These are phyloP conservation scores for Paecilomyces sp. DNA, from an alignment of 2,329 filamentous ascomycete genomes.

Conservation along the genomic window DNA sequence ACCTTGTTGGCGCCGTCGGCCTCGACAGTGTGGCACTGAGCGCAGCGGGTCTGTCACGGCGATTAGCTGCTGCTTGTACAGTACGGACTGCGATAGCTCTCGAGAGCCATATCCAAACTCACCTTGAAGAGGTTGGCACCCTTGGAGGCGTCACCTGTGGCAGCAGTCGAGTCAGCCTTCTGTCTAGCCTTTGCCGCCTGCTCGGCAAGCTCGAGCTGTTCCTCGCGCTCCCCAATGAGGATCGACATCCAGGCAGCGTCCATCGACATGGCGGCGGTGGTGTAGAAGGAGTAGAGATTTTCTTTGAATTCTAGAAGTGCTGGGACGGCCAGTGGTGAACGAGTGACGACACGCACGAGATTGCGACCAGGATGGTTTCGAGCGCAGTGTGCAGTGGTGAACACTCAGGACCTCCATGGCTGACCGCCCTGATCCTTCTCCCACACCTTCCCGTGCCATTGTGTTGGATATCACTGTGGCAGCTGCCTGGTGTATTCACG, in stretches of 20 bases:
- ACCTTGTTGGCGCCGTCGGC: slow-evolving; percentile 92
- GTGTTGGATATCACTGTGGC: neutral
- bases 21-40: slow-evolving; percentile 97
- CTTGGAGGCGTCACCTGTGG: slow-evolving; percentile 82
- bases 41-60: slow-evolving; percentile 67
- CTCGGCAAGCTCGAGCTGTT: slow-evolving; percentile 12
- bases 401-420: neutral
- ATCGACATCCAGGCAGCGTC: slow-evolving; percentile 16
- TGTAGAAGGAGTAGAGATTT: neutral
- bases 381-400: neutral
- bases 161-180: slow-evolving; percentile 18
- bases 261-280: slow-evolving; percentile 14
- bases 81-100: neutral
- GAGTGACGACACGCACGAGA: neutral
- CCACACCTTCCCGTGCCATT: neutral
- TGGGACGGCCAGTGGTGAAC: slow-evolving; percentile 1
- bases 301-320: neutral
- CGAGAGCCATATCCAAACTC: slow-evolving; percentile 11
- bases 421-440: neutral
- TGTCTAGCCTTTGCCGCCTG: slow-evolving; percentile 11
- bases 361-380: neutral
- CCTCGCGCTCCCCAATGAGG: slow-evolving; percentile 17
- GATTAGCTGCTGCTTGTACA: slow-evolving; percentile 6
- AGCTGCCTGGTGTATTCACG: neutral
- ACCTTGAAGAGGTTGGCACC: slow-evolving; percentile 97